A percentile compares a stretch with the other conserved stretches of the same genome.
These are phyloP conservation scores for Quercus glauca DNA, from an alignment of 306 rosid species.

Conservation along the genomic window DNA sequence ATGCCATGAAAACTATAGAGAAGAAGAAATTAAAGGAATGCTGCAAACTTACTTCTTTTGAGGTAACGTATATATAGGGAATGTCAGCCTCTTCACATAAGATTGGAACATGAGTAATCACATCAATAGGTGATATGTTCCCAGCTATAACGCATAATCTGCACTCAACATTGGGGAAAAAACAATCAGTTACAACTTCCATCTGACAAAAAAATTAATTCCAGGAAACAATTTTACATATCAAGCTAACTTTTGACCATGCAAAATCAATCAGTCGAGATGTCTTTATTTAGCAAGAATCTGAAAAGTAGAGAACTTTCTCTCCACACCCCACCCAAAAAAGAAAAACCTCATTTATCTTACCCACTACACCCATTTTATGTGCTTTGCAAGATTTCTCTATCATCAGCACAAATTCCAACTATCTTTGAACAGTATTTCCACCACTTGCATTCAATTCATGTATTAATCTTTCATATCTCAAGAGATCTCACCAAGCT, in stretches of 20 bases:
- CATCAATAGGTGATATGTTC: conserved; percentile 92
- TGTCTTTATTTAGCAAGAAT: background rate
- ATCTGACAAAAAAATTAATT: background rate
- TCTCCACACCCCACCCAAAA: background rate
- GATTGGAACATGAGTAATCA: conserved; percentile 86
- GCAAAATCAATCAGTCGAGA: background rate
- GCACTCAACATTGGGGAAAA: conserved; percentile 20
- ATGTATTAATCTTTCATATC: background rate
- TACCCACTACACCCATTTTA: background rate
- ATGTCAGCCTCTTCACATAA: conserved; percentile 84
- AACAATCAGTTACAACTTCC: background rate
- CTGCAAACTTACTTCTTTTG: conserved; percentile 72
- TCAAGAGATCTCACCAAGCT: background rate
- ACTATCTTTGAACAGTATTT: background rate
- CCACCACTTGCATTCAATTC: background rate
- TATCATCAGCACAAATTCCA: background rate
- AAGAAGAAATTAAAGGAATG: background rate
- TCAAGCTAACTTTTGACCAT: background rate
- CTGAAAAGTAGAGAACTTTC: background rate
- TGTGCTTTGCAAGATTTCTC: background rate
- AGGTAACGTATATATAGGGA: conserved; percentile 70
- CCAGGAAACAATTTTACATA: background rate
- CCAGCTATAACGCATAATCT: conserved; percentile 92
- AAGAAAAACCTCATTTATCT: background rate
- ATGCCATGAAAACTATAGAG: background rate